phyloP scores from a whole-genome alignment of 2,329 filamentous ascomycete species.

The Hypoxylon sp. region DNA sequence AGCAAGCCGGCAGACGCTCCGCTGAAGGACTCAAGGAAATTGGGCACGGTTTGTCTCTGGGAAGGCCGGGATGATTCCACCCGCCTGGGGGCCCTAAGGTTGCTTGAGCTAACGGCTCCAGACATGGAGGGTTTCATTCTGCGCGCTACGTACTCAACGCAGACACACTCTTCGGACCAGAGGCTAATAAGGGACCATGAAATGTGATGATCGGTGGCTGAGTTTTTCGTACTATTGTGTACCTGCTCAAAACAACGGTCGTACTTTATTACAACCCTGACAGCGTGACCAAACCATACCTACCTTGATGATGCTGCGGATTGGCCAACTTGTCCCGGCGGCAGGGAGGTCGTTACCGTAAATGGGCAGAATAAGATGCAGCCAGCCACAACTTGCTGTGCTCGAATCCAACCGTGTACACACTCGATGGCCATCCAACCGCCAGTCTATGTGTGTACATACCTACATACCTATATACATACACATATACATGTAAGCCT shows the following conservation, averaged over 20 bases:
- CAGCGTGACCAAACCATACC: conserved; percentile 3
- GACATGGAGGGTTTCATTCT: conserved; percentile 42
- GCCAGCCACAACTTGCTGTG: conserved; percentile 24
- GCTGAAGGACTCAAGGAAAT: conserved; percentile 33
- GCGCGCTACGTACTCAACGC: conserved; percentile 22
- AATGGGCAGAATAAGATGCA: conserved; percentile 23
- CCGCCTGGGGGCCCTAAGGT: conserved; percentile 13
- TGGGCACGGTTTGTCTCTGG: conserved; percentile 28
- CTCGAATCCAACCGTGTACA: conserved; percentile 2
- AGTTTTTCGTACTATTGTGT: conserved; percentile 12
- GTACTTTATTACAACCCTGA: conserved; percentile 21
- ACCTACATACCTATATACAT: no score
- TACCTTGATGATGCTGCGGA: conserved; percentile 18
- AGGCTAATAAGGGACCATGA: conserved; percentile 33
- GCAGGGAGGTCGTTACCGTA: conserved; percentile 16
- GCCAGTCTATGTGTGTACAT: no score
- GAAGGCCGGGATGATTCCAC: conserved; percentile 31
- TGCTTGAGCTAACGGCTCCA: conserved; percentile 36
- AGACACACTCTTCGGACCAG: conserved; percentile 27
- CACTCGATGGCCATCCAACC: no score
- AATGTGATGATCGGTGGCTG: conserved; percentile 35
- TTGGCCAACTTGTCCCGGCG: conserved; percentile 19
- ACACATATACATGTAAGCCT: neutral
- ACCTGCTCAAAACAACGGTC: conserved; percentile 13
- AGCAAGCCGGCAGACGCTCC: conserved; percentile 30